phyloP scores from a whole-genome alignment of 2,329 filamentous ascomycete species.

The Cladosporium austrohemisphaericum region DNA sequence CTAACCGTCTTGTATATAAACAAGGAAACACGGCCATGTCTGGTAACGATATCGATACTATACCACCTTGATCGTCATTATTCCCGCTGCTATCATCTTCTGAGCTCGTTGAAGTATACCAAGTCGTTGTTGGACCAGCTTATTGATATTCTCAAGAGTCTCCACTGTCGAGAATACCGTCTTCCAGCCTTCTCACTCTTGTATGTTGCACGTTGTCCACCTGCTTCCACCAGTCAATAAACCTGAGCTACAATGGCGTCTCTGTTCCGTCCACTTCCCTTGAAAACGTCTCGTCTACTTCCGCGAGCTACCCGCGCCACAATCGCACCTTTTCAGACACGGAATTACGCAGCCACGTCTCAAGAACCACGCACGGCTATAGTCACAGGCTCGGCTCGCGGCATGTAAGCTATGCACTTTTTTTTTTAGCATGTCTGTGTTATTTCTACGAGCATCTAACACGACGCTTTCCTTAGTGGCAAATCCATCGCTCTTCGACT shows the following conservation, averaged over 20 bases:
- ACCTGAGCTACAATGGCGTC: slow-evolving; percentile 11
- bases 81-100: too few species aligned
- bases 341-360: neutral
- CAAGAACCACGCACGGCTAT: slow-evolving; percentile 27
- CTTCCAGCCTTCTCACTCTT: too few species aligned
- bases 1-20: neutral
- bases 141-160: too few species aligned
- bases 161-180: too few species aligned
- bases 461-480: slow-evolving; percentile 47
- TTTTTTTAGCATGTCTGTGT: neutral
- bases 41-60: too few species aligned
- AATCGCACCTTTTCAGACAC: neutral
- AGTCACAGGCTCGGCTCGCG: slow-evolving; percentile 35
- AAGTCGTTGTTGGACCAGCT: too few species aligned
- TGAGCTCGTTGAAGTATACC: too few species aligned
- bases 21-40: too few species aligned
- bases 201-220: too few species aligned
- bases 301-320: neutral
- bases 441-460: neutral
- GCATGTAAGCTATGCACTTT: slow-evolving; percentile 25
- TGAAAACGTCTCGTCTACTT: neutral
- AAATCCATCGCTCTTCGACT: slow-evolving; percentile 61
- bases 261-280: neutral
- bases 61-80: too few species aligned
- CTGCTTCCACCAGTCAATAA: too few species aligned